Base-by-base conservation (phyloP, 495 filamentous ascomycete species). In the Parmelia sp. region DNA sequence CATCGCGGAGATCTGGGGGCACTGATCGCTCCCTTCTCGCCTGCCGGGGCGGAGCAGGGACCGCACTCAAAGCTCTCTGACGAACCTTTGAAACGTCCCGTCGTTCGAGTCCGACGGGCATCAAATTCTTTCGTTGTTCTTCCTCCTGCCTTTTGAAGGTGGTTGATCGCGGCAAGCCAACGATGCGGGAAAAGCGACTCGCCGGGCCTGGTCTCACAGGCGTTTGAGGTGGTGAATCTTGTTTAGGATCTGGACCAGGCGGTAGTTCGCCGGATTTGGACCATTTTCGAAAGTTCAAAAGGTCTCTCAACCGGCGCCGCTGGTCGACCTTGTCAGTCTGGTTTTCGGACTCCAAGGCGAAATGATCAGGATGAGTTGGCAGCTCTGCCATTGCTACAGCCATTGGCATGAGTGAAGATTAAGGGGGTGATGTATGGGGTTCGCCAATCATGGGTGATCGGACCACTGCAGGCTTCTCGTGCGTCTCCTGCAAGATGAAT, bases 131-230 rank as follows among this genome's bases (percentile, higher is more conserved):
- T 66, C 90, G 81, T 64, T 80, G 80, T 73, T 96, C 92, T 31
- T 89, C 90, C 69, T 88, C 84, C 70, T 92, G 90, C 69, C 91
- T 82, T 73, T 86, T 88, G 74, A 92, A 90, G 6, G 89, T 92
- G 59, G 84, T 80, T 15, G 86, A 77, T 61, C 90, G 82, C 40
- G 92, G 90, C 45, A 95, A 77, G 21, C 87, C 87, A 14, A 90
- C 88, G n/a, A 93, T 87, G 66, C 87, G 77, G 21, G 88, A 87
- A 42, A 85, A 71, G 65, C 84, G 82, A 60, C 86, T 78, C 33
- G 76, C 77, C 33, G 83, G 60, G 42, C 80, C 76, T 58, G 78
- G 67, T 68, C 69, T 70, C 65, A 69, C 45, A 31, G 63, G 57
- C 33, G 63, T 66, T 25, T 69, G 57, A 35, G 61, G 55, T 35